Percentiles rank a stretch among this genome's conserved stretches.
Conservation (phyloP, 805 yeast genomes). For the Candida gorgasii region DNA sequence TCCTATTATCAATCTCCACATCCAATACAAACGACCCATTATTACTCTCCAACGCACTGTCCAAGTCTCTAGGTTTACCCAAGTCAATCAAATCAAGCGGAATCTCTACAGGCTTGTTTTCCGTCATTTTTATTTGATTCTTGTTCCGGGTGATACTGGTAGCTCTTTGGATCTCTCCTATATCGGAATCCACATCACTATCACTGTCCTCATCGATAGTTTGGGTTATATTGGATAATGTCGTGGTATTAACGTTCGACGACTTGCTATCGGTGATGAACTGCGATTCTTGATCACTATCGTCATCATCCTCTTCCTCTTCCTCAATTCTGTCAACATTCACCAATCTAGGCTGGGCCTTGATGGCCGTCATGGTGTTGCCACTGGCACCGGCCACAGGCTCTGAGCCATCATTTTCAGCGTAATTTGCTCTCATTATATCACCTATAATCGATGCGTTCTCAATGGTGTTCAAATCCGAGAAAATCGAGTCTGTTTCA, state of each 20-base stretch:
- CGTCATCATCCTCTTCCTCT: slow-evolving; percentile 37
- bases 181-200: slow-evolving; percentile 47
- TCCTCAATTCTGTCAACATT: slow-evolving; percentile 50
- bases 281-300: slow-evolving; percentile 20
- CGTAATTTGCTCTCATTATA: slow-evolving; percentile 25
- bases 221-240: slow-evolving; percentile 11
- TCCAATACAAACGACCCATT: slow-evolving; percentile 33
- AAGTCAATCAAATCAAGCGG: slow-evolving; percentile 15
- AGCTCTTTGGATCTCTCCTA: slow-evolving; percentile 45
- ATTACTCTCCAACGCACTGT: slow-evolving; percentile 19
- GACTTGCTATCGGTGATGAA: slow-evolving; percentile 1
- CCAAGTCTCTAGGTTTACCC: slow-evolving; percentile 9
- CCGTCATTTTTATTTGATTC: slow-evolving; percentile 6
- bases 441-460: slow-evolving; percentile 50
- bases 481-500: slow-evolving; percentile 42
- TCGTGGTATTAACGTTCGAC: slow-evolving; percentile 12
- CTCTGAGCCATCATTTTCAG: slow-evolving; percentile 10
- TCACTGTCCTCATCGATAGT: slow-evolving; percentile 25
- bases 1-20: slow-evolving; percentile 28
- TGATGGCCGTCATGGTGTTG: slow-evolving; percentile 68
- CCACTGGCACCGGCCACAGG: not conserved
- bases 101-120: slow-evolving; percentile 4
- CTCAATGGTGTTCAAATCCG: slow-evolving; percentile 46
- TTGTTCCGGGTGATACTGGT: slow-evolving; percentile 30
- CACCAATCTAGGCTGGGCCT: slow-evolving; percentile 74